Base-by-base conservation (phyloP, 495 filamentous ascomycete genomes). In the Apiosordaria backusii region DNA sequence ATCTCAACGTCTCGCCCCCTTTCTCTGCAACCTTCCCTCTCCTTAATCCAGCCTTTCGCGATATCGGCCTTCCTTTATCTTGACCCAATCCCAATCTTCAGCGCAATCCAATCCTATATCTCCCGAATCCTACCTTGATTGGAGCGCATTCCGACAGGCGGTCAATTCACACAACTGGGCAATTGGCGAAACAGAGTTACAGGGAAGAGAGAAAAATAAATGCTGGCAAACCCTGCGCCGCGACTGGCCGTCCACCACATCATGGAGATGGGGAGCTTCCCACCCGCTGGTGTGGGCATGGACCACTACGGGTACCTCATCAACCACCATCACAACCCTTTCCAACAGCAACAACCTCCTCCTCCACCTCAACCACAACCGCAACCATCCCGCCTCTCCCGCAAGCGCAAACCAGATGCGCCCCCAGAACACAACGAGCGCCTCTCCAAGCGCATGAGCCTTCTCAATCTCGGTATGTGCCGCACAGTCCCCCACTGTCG, bases 361-460 rank as follows among this genome's bases (percentile, higher is more conserved):
- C 16, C 64, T 19, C 21, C 19, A 18, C 64, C 50, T 27, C 67
- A 64, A 62, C 60, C 55, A 63, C 65, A 54, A 24, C 63, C 63
- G 69, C 64, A 29, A 50, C 25, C 63, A 50, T 19, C 65, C 68
- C 74, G 61, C 68, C 69, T 27, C 19, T 59, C 24, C 63, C 81
- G 81, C 70, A 86, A 85, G 75, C 76, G 83, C 68, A 85, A 82
- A 74, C 79, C 83, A 59, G 82, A 85, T 50, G 67, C 70, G n/a
- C 79, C 78, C 54, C 74, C 74, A n/a, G 74, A 77, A 22, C 68
- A 69, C 64, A 83, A 84, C 64, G 82, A 87, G 66, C 82, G 88
- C 22, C 79, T 92, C 24, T 85, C 87, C 50, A 99, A 99, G 80
- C 84, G 88, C 70, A 84, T 99, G 75, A 88, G 90, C 71, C 79